These are phyloP conservation scores for Trichosporon inkin DNA, from an alignment of 1,284 basidiomycete genomes.

Conservation along the genomic window DNA sequence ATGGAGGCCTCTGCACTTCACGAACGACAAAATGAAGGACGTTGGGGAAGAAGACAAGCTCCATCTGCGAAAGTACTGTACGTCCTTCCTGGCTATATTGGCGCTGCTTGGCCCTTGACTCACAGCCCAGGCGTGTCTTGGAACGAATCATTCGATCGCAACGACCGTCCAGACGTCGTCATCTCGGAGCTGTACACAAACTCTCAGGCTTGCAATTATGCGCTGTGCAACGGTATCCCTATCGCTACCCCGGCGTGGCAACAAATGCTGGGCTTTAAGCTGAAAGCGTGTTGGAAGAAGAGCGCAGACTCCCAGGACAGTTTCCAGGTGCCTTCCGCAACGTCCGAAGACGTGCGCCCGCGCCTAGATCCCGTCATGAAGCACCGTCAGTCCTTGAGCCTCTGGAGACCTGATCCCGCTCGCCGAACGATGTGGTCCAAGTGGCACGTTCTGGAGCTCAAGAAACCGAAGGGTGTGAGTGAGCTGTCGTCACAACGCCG, in stretches of 20 bases:
- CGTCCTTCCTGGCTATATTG: background rate
- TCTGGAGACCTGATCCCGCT: conserved; percentile 31
- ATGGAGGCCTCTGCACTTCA: conserved; percentile 18
- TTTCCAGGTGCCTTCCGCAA: conserved; percentile 33
- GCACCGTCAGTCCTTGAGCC: background rate
- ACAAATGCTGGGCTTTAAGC: conserved; percentile 20
- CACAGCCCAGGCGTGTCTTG: conserved; percentile 35
- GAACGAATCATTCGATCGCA: conserved; percentile 26
- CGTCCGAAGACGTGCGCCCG: conserved; percentile 25
- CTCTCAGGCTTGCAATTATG: conserved; percentile 24
- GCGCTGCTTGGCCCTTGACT: background rate
- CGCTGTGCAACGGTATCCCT: conserved; percentile 36
- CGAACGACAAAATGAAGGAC: conserved; percentile 36
- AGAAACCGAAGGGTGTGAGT: conserved; percentile 14
- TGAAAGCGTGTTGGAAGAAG: conserved; percentile 38
- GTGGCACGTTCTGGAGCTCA: conserved; percentile 36
- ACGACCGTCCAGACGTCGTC: conserved; percentile 26
- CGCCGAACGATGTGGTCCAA: conserved; percentile 30
- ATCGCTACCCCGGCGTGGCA: conserved; percentile 38
- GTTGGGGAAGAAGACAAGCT: conserved; percentile 26
- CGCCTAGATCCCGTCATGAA: conserved; percentile 22
- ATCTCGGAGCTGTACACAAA: conserved; percentile 24
- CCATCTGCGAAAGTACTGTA: conserved; percentile 30
- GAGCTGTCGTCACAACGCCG: accelerated
- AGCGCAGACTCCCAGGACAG: conserved; percentile 39